Base-by-base conservation (phyloP, 495 filamentous ascomycete species). In the Hypoxylon intermedium region DNA sequence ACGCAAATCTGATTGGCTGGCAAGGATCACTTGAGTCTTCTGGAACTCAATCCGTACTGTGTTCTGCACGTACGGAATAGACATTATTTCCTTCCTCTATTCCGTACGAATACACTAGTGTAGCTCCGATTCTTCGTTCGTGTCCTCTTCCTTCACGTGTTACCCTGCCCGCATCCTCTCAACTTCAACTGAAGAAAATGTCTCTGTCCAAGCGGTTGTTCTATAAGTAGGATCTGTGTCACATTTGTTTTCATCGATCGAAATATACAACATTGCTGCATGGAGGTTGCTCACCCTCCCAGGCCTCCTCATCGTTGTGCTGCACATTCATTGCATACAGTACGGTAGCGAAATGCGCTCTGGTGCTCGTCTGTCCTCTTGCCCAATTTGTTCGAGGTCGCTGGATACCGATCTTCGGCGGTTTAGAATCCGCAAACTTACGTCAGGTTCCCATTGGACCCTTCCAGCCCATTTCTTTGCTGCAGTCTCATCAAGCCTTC, bases 401-500 rank as follows among this genome's bases (percentile, higher is more conserved):
- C 37, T 65, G 44, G 45, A 55, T 54, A 54, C 56, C 62, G 57
- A 60, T 64, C 37, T 64, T 64, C 60, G 60, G 60, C 60, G 60
- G 24, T 44, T 53, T 44, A 49, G 33, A 58, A 58, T 53, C 60
- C 44, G 54, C 40, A 19, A 24, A 58, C 54, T 59, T 64, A 64
- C 60, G 60, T 64, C 54, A 64, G 49, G 60, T 50, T 54, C 40
- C 53, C 30, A 43, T 34, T 53, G 60, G 60, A 59, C 54, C 54
- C 60, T 58, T 64, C 54, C 54, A 54, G 54, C 54, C 60, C 48
- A 38, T 50, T 34, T 45, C n/a, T 53, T 46, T 16, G 34, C 45
- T 49, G n/a, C 53, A 40, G 30, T 59, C 49, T 54, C 60, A 55
- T 54, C 36, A 52, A 15, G 54, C 38, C 40, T 59, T 51, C 37